Evolutionary conservation across 768 basidiomycete genomes (phyloP).

Genomic region (Exidia glandulosa): DNA sequence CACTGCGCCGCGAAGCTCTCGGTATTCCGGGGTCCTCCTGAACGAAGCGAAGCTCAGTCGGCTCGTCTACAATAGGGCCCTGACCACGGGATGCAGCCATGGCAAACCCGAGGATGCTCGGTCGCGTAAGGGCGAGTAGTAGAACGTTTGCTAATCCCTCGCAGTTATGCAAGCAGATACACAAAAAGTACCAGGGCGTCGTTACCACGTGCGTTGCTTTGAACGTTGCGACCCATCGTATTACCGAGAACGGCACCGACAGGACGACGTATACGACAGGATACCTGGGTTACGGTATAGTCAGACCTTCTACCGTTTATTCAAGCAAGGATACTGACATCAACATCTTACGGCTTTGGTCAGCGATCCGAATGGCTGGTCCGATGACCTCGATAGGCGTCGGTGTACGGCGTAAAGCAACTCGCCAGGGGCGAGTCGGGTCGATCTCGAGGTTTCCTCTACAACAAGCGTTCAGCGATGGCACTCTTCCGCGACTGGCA

Average conservation of each 20-base stretch:
- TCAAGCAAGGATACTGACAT: not conserved
- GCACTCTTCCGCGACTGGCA: no score
- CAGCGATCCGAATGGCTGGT: not conserved
- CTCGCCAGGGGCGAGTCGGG: constrained; percentile 24
- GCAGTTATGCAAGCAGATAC: constrained; percentile 21
- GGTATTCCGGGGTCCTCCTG: no score
- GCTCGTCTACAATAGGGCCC: no score
- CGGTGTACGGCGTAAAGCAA: constrained; percentile 1
- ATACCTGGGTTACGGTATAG: constrained; percentile 19
- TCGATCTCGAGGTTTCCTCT: constrained; percentile 23
- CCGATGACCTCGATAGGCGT: not conserved
- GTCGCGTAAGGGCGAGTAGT: constrained; percentile 27
- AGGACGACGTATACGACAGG: constrained; percentile 27
- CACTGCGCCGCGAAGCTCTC: no score
- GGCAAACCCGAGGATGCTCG: constrained; percentile 22
- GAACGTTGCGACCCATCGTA: constrained; percentile 27
- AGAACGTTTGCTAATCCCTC: constrained; percentile 31
- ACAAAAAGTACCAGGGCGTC: constrained; percentile 22
- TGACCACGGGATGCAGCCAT: no score
- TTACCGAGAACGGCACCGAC: constrained; percentile 28
- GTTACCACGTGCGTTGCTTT: constrained; percentile 4
- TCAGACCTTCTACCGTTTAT: not conserved
- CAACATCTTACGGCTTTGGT: constrained; percentile 6
- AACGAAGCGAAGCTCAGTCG: no score
- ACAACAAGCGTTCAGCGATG: no score